Base-by-base conservation (phyloP, 345 rosid genomes). In the Sapria himalayana region DNA sequence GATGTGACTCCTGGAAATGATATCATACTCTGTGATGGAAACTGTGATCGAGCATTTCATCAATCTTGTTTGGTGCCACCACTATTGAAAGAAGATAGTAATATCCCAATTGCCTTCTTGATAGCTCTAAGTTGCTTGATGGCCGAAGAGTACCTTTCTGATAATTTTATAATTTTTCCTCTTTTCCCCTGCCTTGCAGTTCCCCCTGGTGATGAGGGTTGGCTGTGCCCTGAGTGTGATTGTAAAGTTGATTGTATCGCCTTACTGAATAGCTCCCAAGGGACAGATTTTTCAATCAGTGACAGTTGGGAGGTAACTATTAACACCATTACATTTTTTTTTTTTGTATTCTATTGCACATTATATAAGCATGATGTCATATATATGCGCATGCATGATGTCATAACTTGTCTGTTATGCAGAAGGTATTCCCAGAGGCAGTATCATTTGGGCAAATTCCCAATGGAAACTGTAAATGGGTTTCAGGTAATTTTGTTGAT, bases 191-290 rank as follows among this genome's bases (percentile, higher is more conserved):
- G 49, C 33, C 52, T 41, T 56, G 23, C 65, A 89, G 95, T 89
- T 67, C 98, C 98, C 37, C 92, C 93, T 0, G 98, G 52, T 53
- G 95, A 79, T 35, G 86, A 82, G 63, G 70, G 81, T 63, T 89
- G 98, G 98, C 61, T 82, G 54, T 89, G 98, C 62, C 95, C 95
- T 12, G 86, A 69, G 46, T 89, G 98, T 45, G 74, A 73, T 61
- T 89, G 98, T 75, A 89, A 77, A 66, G 66, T 63, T 51, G 74
- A 74, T 59, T 69, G 84, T 60, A 60, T 77, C n/a, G 78, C 61
- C 42, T 39, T 77, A 61, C 72, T 89, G 37, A 89, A 89, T 63
- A 72, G 72, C 15, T 74, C 74, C 27, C 75, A 59, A 55, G 93
- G 81, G 59, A 73, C 92, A 44, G 63, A 63, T 37, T 54, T 77